These are phyloP conservation scores for Artemisia annua DNA, from an alignment of 129 eudicot species.

Conservation along the genomic window DNA sequence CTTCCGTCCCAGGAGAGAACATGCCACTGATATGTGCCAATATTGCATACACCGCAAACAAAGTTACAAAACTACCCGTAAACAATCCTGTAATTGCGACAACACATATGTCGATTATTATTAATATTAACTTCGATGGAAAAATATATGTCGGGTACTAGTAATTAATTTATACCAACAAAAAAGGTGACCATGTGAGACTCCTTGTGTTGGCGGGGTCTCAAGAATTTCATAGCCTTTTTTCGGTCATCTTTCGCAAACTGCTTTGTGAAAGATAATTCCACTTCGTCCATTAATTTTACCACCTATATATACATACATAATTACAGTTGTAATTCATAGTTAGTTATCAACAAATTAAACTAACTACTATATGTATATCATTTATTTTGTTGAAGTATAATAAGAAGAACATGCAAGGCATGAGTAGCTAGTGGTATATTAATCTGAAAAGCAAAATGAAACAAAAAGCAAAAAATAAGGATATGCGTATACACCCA, in stretches of 20 bases:
- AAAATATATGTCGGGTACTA: neutral
- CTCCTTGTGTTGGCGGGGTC: slow-evolving; percentile 75
- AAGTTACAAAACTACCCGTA: slow-evolving; percentile 80
- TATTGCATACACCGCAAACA: slow-evolving; percentile 71
- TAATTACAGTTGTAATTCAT: neutral
- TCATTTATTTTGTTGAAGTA: neutral
- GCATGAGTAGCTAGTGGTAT: slow-evolving; percentile 7
- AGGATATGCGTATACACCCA: slow-evolving; percentile 8
- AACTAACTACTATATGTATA: too few relatives aligned
- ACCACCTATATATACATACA: slow-evolving; percentile 53
- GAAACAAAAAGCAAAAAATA: slow-evolving; percentile 3
- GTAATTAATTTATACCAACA: slow-evolving; percentile 46
- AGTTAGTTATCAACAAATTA: neutral
- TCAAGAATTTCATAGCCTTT: slow-evolving; percentile 92
- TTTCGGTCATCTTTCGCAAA: slow-evolving; percentile 90
- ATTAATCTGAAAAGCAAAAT: slow-evolving; percentile 26
- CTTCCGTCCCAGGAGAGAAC: slow-evolving; percentile 56
- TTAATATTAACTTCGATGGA: neutral
- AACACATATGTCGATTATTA: neutral
- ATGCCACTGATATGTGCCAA: slow-evolving; percentile 88
- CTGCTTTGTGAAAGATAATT: slow-evolving; percentile 89
- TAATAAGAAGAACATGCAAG: neutral
- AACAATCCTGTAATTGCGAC: slow-evolving; percentile 63
- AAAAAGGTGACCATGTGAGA: slow-evolving; percentile 97
- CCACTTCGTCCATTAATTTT: slow-evolving; percentile 92